These are phyloP conservation scores for Hypoxylon rubiginosum DNA, from an alignment of 2,329 filamentous ascomycete genomes.

Conservation along the genomic window DNA sequence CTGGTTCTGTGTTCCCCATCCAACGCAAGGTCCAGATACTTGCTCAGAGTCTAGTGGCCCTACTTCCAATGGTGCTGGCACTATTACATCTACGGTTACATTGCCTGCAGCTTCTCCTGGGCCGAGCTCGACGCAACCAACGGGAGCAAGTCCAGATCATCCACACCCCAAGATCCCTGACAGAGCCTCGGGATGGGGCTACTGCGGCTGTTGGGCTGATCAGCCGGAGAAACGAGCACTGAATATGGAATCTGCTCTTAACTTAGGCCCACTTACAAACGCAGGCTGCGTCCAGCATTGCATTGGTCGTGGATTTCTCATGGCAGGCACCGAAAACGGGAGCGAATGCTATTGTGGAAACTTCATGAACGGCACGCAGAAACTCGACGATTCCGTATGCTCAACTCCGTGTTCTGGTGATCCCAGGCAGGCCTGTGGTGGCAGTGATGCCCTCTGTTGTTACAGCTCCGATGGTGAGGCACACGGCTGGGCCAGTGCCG, in stretches of 20 bases:
- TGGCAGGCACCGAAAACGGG: constrained; percentile 65
- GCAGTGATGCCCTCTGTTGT: constrained; percentile 60
- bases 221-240: constrained; percentile 45
- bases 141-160: constrained; percentile 15
- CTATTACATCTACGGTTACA: constrained; percentile 19
- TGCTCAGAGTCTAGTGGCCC: constrained; percentile 35
- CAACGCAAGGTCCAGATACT: constrained; percentile 39
- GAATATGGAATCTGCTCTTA: constrained; percentile 28
- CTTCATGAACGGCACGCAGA: constrained; percentile 54
- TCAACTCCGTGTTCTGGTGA: constrained; percentile 65
- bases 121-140: constrained; percentile 13
- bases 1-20: constrained; percentile 55
- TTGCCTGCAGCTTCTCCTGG: constrained; percentile 12
- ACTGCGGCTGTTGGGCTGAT: constrained; percentile 52
- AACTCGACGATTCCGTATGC: constrained; percentile 62
- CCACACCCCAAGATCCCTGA: constrained; percentile 41
- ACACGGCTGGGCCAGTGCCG: constrained; percentile 51
- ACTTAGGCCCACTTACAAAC: constrained; percentile 46
- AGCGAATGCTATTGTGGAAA: constrained; percentile 64
- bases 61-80: constrained; percentile 23
- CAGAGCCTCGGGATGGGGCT: constrained; percentile 47
- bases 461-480: constrained; percentile 57
- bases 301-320: constrained; percentile 57
- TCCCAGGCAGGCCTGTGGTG: constrained; percentile 63
- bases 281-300: constrained; percentile 63